A percentile compares a stretch with the other conserved stretches of the same genome.
Conservation (phyloP, 257 asterid genomes). For the Paraleonurus japonicus region DNA sequence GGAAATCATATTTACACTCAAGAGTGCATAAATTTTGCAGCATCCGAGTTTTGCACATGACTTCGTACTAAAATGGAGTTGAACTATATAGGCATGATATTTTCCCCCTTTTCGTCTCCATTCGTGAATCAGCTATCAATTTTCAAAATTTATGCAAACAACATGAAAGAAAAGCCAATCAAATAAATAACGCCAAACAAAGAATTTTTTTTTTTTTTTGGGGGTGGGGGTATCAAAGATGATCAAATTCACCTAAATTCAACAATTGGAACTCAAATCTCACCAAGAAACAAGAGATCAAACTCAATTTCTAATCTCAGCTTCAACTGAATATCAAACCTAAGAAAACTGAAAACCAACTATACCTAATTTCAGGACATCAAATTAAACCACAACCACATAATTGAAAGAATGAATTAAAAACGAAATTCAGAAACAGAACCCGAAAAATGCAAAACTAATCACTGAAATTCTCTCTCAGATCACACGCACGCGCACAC, state of each 20-base stretch:
- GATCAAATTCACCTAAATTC: slow-evolving; percentile 6
- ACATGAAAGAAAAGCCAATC: not conserved
- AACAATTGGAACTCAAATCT: slow-evolving; percentile 9
- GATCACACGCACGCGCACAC: not conserved
- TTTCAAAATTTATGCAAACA: not conserved
- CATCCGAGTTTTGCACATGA: not conserved
- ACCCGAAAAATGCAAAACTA: not conserved
- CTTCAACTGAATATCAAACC: slow-evolving; percentile 14
- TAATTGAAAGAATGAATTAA: not conserved
- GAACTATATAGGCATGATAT: not conserved
- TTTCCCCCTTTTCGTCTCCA: not conserved
- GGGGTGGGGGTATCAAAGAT: not conserved
- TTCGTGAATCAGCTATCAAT: slow-evolving; percentile 6
- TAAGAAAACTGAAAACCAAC: not conserved
- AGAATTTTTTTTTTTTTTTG: too few species aligned
- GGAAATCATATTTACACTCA: not conserved
- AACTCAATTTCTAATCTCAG: slow-evolving; percentile 5
- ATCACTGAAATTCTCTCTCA: not conserved
- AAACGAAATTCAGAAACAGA: not conserved
- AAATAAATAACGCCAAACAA: not conserved
- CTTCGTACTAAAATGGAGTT: not conserved
- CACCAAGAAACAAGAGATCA: slow-evolving; percentile 5
- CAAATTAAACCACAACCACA: slow-evolving; percentile 4
- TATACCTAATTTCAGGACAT: slow-evolving; percentile 12
- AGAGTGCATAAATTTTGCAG: slow-evolving; percentile 9